A percentile compares a stretch with the other conserved stretches of the same genome.
These are phyloP conservation scores for Baorangia bicolor DNA, from an alignment of 768 basidiomycete species.

Conservation along the genomic window DNA sequence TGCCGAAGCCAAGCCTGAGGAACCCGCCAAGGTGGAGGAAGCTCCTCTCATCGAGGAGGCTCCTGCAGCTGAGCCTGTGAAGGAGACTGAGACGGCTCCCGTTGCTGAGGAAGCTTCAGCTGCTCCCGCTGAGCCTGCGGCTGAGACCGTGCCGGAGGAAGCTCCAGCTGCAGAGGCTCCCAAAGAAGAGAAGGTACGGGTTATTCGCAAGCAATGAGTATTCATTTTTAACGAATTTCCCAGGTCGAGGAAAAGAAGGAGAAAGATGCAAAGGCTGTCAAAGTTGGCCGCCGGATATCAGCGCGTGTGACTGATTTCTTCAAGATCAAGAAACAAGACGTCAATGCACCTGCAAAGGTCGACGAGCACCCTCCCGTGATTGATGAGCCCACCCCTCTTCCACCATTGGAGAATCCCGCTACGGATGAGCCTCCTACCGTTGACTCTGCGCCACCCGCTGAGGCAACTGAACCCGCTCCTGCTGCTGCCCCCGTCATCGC, in stretches of 20 bases:
- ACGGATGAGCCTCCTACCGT: conserved; percentile 41
- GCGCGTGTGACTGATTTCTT: conserved; percentile 81
- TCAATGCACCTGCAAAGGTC: conserved; percentile 72
- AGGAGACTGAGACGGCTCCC: conserved; percentile 57
- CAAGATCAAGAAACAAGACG: conserved; percentile 68
- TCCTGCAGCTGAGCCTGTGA: conserved; percentile 53
- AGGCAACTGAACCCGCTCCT: conserved; percentile 39
- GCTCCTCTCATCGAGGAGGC: conserved; percentile 32
- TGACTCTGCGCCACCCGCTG: conserved; percentile 36
- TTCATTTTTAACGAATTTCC: not conserved
- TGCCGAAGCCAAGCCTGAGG: conserved; percentile 29
- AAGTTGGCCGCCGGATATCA: conserved; percentile 82
- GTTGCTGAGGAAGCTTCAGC: conserved; percentile 26
- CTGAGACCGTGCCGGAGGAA: conserved; percentile 35
- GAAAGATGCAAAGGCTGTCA: conserved; percentile 49
- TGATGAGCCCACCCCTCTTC: conserved; percentile 77
- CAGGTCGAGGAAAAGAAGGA: conserved; percentile 50
- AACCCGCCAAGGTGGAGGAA: conserved; percentile 45
- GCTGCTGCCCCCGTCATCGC: conserved; percentile 67
- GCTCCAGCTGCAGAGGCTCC: conserved; percentile 36
- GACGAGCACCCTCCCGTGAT: conserved; percentile 89
- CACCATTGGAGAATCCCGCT: conserved; percentile 81
- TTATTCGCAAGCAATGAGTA: not conserved
- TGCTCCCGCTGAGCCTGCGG: conserved; percentile 25
- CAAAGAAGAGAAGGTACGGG: conserved; percentile 62